Conservation (phyloP, 164 flowering plant species). For the Aristolochia californica region DNA sequence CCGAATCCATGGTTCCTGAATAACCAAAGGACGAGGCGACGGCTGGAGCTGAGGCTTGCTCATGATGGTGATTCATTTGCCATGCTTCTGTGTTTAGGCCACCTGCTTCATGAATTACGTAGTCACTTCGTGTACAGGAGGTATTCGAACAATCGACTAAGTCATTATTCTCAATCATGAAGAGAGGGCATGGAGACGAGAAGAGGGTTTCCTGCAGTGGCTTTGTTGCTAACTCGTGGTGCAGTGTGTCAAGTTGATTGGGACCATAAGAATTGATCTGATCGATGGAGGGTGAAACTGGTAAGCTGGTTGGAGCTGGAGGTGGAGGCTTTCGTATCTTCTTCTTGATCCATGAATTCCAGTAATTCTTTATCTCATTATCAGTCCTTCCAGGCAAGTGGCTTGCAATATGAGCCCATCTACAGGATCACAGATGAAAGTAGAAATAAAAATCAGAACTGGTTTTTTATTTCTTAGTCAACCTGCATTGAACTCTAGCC, state of each 20-base stretch:
- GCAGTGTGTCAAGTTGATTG: slow-evolving; percentile 23
- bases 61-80: slow-evolving; percentile 25
- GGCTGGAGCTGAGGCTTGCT: too few relatives aligned
- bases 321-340: slow-evolving; percentile 57
- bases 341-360: slow-evolving; percentile 98
- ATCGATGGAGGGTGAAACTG: slow-evolving; percentile 12
- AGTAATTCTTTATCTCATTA: slow-evolving; percentile 88
- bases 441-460: too few relatives aligned
- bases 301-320: slow-evolving; percentile 7
- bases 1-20: slow-evolving; percentile 12
- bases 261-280: too few relatives aligned
- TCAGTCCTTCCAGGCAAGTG: slow-evolving; percentile 94
- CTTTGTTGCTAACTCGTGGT: slow-evolving; percentile 34
- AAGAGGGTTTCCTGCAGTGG: slow-evolving; percentile 33
- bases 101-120: slow-evolving; percentile 13
- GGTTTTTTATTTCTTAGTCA: too few relatives aligned
- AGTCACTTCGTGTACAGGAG: slow-evolving; percentile 17
- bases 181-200: slow-evolving; percentile 37
- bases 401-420: slow-evolving; percentile 98
- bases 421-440: too few relatives aligned
- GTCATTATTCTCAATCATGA: slow-evolving; percentile 45
- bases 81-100: slow-evolving; percentile 25
- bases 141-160: slow-evolving; percentile 10
- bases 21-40: background rate
- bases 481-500: too few relatives aligned